Evolutionary conservation across 768 basidiomycete species (phyloP), one percentile per base, ranked within the genome.

Genomic region (Mycena filopes): DNA sequence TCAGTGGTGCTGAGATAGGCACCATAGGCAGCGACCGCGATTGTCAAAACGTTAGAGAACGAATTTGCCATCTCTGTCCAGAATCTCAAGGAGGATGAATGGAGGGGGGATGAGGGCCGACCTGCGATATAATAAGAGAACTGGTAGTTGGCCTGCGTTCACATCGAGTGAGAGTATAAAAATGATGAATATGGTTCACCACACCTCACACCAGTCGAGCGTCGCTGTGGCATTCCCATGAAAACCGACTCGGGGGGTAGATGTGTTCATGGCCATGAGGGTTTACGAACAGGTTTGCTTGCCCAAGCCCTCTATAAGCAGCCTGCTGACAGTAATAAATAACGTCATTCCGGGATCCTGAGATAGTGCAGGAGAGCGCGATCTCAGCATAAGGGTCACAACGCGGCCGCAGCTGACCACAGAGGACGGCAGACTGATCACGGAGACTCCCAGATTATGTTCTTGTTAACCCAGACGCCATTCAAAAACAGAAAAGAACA

Each of bases 131-230:
- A 92, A 18, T 85, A 84, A 4, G 89, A 87, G 76, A 92, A 91
- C 73, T 90, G 88, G 76, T 94, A 92, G 74, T 94, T 95, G 53
- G 83, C 81, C 88, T 94, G 70, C 33, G 60, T 25, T 47, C 12
- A 36, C 36, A 15, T 11, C 2, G 10, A 36, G 36, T 38, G 20
- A 48, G 55, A 56, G 26, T 46, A 29, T 33, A 20, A 26, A 43
- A 20, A 33, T 51, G n/a, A 33, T 66, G 18, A 11, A 28, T 28
- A 40, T 2, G 18, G 23, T 49, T 38, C 12, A 9, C 21, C 9
- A 20, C 33, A 81, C 89, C 81, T 92, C 90, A 70, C 90, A 92
- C 89, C 90, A 92, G 72, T 91, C 90, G 23, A 91, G 75, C 4
- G 89, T 90, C 15, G 89, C 84, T 0, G 90, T 92, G 36, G 89